A percentile compares a stretch with the other conserved stretches of the same genome.
phyloP scores from a whole-genome alignment of 2,329 filamentous ascomycete genomes.

The Stachybotrys chlorohalonatus region DNA sequence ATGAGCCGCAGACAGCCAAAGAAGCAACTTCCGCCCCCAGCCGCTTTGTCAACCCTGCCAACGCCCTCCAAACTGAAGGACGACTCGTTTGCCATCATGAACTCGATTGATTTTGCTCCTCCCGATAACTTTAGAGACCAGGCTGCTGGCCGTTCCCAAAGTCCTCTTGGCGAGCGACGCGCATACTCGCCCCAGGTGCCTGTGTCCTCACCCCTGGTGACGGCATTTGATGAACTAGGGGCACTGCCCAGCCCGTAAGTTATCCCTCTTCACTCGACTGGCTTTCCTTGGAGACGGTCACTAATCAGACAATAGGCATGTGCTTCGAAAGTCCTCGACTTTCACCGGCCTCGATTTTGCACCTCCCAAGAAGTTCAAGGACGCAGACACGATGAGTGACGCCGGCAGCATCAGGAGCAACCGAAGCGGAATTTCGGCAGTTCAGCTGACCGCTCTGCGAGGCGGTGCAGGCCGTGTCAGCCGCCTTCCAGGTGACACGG shows the following conservation, averaged over 20 bases:
- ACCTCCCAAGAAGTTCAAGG: slow-evolving; percentile 65
- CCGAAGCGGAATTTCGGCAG: slow-evolving; percentile 61
- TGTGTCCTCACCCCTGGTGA: slow-evolving; percentile 68
- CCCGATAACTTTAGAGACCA: slow-evolving; percentile 58
- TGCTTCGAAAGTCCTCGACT: slow-evolving; percentile 66
- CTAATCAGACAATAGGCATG: slow-evolving; percentile 41
- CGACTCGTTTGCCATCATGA: slow-evolving; percentile 62
- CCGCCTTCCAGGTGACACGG: slow-evolving; percentile 69
- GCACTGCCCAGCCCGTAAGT: slow-evolving; percentile 87
- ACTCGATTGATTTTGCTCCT: slow-evolving; percentile 78
- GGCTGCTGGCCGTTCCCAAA: slow-evolving; percentile 58
- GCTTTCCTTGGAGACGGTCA: neutral
- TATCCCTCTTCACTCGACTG: neutral
- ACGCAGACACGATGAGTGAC: slow-evolving; percentile 52
- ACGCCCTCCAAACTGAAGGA: slow-evolving; percentile 80
- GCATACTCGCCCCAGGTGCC: slow-evolving; percentile 64
- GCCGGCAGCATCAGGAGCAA: slow-evolving; percentile 60
- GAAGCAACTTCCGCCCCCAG: slow-evolving; percentile 57
- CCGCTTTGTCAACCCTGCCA: slow-evolving; percentile 65
- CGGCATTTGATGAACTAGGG: slow-evolving; percentile 78
- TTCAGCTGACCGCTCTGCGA: slow-evolving; percentile 63
- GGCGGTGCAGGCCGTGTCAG: slow-evolving; percentile 80
- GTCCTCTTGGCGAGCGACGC: slow-evolving; percentile 52
- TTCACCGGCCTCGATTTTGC: slow-evolving; percentile 78
- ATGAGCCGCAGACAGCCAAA: slow-evolving; percentile 32